Evolutionary conservation across 306 rosid genomes (phyloP).

Genomic region (Quercus cerris): DNA sequence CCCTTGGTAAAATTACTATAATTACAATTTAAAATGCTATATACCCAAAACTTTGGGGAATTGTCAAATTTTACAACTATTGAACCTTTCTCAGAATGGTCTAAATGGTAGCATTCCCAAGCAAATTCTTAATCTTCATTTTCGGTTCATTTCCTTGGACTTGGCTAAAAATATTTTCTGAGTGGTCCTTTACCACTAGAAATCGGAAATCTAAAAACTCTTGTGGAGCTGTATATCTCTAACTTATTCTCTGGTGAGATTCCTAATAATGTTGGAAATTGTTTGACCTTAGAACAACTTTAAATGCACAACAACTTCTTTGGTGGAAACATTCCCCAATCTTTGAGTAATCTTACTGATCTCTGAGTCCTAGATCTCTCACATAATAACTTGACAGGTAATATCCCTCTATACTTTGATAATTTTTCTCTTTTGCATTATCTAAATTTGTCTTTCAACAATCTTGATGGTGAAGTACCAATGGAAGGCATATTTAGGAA

Average conservation of each 20-base stretch:
- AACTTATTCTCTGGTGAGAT: not conserved
- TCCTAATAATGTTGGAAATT: not conserved
- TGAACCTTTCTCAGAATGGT: conserved; percentile 4
- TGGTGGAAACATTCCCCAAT: conserved; percentile 15
- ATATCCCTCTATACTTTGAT: not conserved
- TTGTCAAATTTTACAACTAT: not conserved
- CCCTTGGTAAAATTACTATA: not conserved
- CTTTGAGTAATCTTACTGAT: conserved; percentile 15
- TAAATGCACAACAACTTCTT: conserved; percentile 17
- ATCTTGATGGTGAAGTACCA: not conserved
- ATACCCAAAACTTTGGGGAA: not conserved
- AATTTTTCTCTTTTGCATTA: not conserved
- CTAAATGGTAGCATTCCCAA: not conserved
- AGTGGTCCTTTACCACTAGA: not conserved
- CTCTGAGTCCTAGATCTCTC: conserved; percentile 14
- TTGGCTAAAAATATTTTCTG: not conserved
- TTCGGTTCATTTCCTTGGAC: not conserved
- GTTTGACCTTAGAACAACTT: not conserved
- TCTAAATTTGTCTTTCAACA: not conserved
- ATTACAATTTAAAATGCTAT: not conserved
- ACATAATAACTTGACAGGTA: not conserved
- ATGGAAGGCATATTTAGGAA: not conserved
- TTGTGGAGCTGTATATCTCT: not conserved
- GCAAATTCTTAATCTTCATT: not conserved
- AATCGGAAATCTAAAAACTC: not conserved